Conservation (phyloP, 2,329 filamentous ascomycete genomes). For the Ceratocystis colombiana region DNA sequence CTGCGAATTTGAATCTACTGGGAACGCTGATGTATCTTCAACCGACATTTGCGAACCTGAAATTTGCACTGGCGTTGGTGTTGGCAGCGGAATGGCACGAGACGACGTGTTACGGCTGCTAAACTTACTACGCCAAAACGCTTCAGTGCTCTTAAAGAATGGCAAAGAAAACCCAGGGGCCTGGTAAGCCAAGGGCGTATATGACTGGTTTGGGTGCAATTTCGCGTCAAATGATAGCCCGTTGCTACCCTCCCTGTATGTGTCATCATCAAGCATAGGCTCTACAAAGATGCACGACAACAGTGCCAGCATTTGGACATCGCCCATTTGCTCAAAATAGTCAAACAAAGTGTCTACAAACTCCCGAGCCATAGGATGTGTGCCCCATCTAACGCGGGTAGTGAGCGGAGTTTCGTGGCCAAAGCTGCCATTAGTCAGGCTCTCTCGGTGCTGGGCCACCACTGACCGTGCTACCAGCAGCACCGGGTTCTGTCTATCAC, state of each 20-base stretch:
- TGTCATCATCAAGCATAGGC: slow-evolving; percentile 31
- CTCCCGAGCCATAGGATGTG: slow-evolving; percentile 52
- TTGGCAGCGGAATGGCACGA: slow-evolving; percentile 47
- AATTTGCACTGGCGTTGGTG: slow-evolving; percentile 46
- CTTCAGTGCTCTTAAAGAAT: slow-evolving; percentile 52
- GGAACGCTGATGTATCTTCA: slow-evolving; percentile 32
- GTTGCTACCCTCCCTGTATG: slow-evolving; percentile 38
- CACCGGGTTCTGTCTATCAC: slow-evolving; percentile 32
- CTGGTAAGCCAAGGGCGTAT: slow-evolving; percentile 55
- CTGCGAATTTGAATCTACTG: slow-evolving; percentile 43
- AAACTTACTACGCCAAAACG: slow-evolving; percentile 43
- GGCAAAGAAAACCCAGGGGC: slow-evolving; percentile 56
- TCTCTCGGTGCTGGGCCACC: slow-evolving; percentile 34
- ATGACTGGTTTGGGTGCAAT: slow-evolving; percentile 36
- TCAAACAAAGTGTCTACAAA: slow-evolving; percentile 53
- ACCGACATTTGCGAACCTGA: slow-evolving; percentile 50
- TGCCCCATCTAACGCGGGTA: slow-evolving; percentile 58
- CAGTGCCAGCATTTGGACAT: slow-evolving; percentile 63
- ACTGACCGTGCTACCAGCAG: slow-evolving; percentile 59
- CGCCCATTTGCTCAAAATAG: slow-evolving; percentile 52
- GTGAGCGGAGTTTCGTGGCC: slow-evolving; percentile 28
- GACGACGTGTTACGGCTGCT: slow-evolving; percentile 43
- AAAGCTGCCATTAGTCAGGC: neutral
- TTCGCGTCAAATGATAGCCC: neutral
- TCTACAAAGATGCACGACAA: slow-evolving; percentile 54